phyloP scores from a whole-genome alignment of 2,329 filamentous ascomycete genomes.

The Beauveria bassiana region DNA sequence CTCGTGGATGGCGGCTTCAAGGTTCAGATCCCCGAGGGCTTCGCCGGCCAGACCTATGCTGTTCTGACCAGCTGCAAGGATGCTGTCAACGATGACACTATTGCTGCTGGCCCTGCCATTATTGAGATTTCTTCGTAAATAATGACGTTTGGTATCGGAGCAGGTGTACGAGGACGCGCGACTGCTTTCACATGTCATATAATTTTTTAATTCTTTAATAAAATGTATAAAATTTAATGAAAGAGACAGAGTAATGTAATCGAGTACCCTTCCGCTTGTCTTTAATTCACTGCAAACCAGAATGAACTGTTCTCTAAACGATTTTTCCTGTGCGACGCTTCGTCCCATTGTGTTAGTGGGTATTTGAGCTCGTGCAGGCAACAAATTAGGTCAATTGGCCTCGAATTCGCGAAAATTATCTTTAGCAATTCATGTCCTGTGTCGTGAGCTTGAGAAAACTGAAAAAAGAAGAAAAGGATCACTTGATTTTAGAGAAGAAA shows the following conservation, averaged over 20 bases:
- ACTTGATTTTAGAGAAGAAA: too few species aligned
- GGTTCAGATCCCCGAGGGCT: constrained; percentile 15
- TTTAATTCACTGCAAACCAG: too few species aligned
- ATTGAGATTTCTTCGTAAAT: constrained; percentile 19
- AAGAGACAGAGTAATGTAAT: neutral
- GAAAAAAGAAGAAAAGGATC: too few species aligned
- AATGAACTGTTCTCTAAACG: too few species aligned
- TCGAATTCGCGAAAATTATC: too few species aligned
- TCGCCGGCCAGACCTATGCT: constrained; percentile 27
- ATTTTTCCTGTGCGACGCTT: too few species aligned
- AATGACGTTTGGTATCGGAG: neutral
- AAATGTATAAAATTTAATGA: neutral
- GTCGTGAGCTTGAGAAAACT: too few species aligned
- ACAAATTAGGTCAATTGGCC: too few species aligned
- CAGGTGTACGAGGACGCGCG: neutral
- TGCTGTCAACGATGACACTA: constrained; percentile 24
- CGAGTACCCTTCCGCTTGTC: too few species aligned
- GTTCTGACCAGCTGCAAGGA: constrained; percentile 27
- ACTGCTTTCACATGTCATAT: neutral
- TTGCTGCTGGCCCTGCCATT: constrained; percentile 27
- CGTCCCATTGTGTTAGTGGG: too few species aligned
- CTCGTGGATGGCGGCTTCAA: constrained; percentile 16
- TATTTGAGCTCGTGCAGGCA: too few species aligned
- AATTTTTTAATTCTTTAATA: neutral
- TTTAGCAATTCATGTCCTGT: too few species aligned